Percentiles rank a stretch among this genome's conserved stretches.
Conservation (phyloP, 202 grass and related monocot genomes). For the Carex sylvatica region DNA sequence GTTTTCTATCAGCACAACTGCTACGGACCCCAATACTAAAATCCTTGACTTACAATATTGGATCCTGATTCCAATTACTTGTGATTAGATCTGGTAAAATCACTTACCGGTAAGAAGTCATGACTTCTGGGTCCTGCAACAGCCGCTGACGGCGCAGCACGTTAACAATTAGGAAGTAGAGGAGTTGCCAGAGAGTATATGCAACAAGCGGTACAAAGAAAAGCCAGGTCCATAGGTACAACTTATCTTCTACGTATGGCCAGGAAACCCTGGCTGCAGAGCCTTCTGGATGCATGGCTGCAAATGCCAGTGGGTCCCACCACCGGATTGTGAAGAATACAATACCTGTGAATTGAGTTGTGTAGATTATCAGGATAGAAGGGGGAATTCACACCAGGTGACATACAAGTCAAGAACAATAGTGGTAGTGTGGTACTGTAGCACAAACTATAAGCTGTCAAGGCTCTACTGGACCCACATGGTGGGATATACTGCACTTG, state of each 20-base stretch:
- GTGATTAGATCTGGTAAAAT: neutral
- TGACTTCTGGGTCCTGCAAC: conserved; percentile 88
- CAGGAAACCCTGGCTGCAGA: conserved; percentile 74
- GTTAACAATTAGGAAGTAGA: conserved; percentile 86
- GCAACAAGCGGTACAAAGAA: conserved; percentile 93
- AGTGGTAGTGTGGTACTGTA: neutral
- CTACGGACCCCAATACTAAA: neutral
- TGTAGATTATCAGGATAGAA: neutral
- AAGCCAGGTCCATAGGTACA: conserved; percentile 87
- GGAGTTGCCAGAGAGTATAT: conserved; percentile 88
- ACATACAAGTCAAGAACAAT: neutral
- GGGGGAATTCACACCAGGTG: neutral
- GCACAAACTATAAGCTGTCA: neutral
- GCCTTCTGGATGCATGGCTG: conserved; percentile 96
- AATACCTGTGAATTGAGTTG: conserved; percentile 51
- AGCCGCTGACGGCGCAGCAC: conserved; percentile 80
- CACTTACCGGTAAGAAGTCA: conserved; percentile 94
- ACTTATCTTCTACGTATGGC: conserved; percentile 93
- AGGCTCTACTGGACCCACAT: neutral
- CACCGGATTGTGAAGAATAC: conserved; percentile 97
- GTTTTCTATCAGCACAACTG: neutral
- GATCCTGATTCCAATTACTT: neutral
- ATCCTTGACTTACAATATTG: neutral
- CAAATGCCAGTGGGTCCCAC: conserved; percentile 97
- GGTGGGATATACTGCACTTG: neutral